Percentiles rank a stretch among this genome's conserved stretches.
phyloP scores from a whole-genome alignment of 2,329 filamentous ascomycete genomes.

The Botrytis squamosa region DNA sequence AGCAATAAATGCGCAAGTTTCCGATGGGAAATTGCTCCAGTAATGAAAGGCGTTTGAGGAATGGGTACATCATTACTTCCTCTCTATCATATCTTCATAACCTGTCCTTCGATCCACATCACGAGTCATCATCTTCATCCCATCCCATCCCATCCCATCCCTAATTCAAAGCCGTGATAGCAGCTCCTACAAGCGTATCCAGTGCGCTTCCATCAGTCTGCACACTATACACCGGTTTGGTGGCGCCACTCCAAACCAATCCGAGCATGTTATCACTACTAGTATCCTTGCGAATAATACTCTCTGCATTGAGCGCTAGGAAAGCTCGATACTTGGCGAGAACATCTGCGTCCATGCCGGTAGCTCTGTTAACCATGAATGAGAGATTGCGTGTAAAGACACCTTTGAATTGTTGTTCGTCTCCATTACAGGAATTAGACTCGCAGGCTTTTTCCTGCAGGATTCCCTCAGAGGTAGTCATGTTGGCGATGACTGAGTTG shows the following conservation, averaged over 20 bases:
- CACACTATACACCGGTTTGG: background rate
- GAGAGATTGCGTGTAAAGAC: conserved; percentile 65
- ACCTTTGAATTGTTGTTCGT: conserved; percentile 69
- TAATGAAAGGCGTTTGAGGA: background rate
- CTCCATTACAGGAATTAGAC: conserved; percentile 43
- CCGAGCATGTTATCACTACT: conserved; percentile 9
- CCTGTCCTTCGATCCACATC: background rate
- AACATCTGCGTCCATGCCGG: background rate
- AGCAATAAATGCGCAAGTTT: background rate
- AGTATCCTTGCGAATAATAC: background rate
- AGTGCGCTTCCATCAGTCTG: conserved; percentile 18
- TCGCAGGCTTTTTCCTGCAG: conserved; percentile 54
- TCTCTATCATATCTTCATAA: background rate
- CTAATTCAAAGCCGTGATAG: background rate
- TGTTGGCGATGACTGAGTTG: conserved; percentile 48
- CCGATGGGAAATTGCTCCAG: background rate
- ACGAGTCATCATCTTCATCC: background rate
- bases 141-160: background rate
- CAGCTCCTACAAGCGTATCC: conserved; percentile 20
- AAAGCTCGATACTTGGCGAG: background rate
- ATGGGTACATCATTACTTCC: background rate
- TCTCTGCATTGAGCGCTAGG: conserved; percentile 12
- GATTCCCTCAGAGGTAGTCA: conserved; percentile 48
- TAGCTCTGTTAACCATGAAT: conserved; percentile 48
- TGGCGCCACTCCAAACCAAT: conserved; percentile 17